phyloP scores from a whole-genome alignment of 1,139 yeast species.

The Yamadazyma oceani region DNA sequence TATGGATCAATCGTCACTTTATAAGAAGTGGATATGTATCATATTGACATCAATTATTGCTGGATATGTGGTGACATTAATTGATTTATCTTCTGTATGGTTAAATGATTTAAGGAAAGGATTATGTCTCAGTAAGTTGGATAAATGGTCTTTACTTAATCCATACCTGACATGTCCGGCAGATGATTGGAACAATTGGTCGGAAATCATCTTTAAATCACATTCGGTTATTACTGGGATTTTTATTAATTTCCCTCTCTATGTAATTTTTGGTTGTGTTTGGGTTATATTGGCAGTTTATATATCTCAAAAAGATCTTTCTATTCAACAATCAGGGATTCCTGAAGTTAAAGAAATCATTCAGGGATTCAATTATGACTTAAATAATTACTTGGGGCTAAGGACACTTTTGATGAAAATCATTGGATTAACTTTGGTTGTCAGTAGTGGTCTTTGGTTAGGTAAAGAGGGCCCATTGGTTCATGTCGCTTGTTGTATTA shows the following conservation, averaged over 20 bases:
- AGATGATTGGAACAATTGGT: slow-evolving; percentile 46
- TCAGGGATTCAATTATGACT: slow-evolving; percentile 53
- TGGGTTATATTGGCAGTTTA: slow-evolving; percentile 31
- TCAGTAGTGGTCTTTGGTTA: slow-evolving; percentile 83
- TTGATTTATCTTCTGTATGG: slow-evolving; percentile 64
- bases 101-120: slow-evolving; percentile 61
- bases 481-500: slow-evolving; percentile 73
- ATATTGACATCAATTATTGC: slow-evolving; percentile 53
- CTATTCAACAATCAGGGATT: slow-evolving; percentile 64
- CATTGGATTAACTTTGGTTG: slow-evolving; percentile 58
- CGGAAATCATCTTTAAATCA: slow-evolving; percentile 27
- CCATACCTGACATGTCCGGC: slow-evolving; percentile 49
- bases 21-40: slow-evolving; percentile 58
- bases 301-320: slow-evolving; percentile 38
- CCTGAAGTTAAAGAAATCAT: slow-evolving; percentile 65
- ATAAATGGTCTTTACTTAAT: slow-evolving; percentile 43
- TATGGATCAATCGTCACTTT: slow-evolving; percentile 10
- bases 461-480: slow-evolving; percentile 96
- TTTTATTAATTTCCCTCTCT: slow-evolving; percentile 40
- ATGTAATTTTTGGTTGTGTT: slow-evolving; percentile 28
- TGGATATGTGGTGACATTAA: slow-evolving; percentile 58
- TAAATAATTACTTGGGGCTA: slow-evolving; percentile 46
- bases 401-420: slow-evolving; percentile 50
- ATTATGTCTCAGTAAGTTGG: slow-evolving; percentile 36
- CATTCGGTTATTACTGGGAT: slow-evolving; percentile 18